Percentiles rank a stretch among this genome's conserved stretches.
These are phyloP conservation scores for Pugionium cornutum DNA, from an alignment of 345 rosid species.

Conservation along the genomic window DNA sequence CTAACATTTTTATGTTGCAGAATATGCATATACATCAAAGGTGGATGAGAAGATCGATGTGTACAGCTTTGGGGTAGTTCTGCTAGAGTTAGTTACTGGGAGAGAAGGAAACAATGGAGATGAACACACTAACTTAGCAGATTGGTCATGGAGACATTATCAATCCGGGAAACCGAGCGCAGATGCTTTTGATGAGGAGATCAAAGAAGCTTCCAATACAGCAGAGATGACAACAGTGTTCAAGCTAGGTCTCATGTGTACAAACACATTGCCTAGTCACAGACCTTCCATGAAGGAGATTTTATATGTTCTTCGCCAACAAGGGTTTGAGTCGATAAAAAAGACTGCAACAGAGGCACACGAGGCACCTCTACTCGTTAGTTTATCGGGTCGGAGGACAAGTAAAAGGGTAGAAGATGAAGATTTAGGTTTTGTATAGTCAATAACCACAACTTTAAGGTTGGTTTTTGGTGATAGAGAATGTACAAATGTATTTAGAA, in stretches of 20 bases:
- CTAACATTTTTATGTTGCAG: slow-evolving; percentile 44
- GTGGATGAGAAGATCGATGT: slow-evolving; percentile 40
- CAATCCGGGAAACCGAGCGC: slow-evolving; percentile 47
- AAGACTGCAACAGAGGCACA: slow-evolving; percentile 27
- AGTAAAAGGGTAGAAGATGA: slow-evolving; percentile 37
- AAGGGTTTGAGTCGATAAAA: slow-evolving; percentile 23
- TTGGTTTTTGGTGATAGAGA: too few species aligned
- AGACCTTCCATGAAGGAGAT: slow-evolving; percentile 88
- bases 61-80: slow-evolving; percentile 47
- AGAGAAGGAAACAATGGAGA: slow-evolving; percentile 63
- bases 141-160: slow-evolving; percentile 77
- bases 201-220: slow-evolving; percentile 44
- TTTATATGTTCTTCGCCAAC: slow-evolving; percentile 56
- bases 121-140: slow-evolving; percentile 70
- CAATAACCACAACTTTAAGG: background rate
- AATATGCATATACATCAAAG: slow-evolving; percentile 72
- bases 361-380: slow-evolving; percentile 33
- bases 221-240: slow-evolving; percentile 64
- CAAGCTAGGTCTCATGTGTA: slow-evolving; percentile 69
- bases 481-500: too few species aligned
- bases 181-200: slow-evolving; percentile 63
- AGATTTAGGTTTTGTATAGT: slow-evolving; percentile 37
- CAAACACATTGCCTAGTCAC: slow-evolving; percentile 50
- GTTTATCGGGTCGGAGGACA: slow-evolving; percentile 35
- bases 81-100: slow-evolving; percentile 84